These are phyloP conservation scores for Melaleuca alternifolia DNA, from an alignment of 345 rosid species.

Conservation along the genomic window DNA sequence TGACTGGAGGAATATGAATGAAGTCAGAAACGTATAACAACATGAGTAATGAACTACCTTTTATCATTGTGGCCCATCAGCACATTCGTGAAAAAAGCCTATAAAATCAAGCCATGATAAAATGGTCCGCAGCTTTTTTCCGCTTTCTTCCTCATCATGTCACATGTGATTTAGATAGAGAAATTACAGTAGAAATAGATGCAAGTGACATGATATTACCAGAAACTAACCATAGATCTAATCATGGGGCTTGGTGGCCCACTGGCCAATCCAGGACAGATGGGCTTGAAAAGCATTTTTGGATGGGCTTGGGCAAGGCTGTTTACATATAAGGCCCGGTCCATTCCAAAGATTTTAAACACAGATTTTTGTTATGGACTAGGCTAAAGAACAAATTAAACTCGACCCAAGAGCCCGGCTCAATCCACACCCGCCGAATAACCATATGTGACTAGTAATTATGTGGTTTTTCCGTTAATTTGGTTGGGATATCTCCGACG, in stretches of 20 bases:
- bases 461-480: neutral
- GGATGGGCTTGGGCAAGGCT: neutral
- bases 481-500: neutral
- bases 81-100: neutral
- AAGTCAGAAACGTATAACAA: neutral
- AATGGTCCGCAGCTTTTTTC: neutral
- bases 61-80: neutral
- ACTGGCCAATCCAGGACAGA: neutral
- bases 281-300: neutral
- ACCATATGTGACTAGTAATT: neutral
- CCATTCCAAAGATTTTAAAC: neutral
- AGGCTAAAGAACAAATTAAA: neutral
- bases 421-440: neutral
- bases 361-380: neutral
- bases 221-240: neutral
- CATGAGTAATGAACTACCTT: neutral
- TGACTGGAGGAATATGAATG: neutral
- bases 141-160: neutral
- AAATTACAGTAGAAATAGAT: neutral
- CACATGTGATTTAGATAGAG: neutral
- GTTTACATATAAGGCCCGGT: neutral
- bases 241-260: neutral
- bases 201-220: neutral
- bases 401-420: neutral
- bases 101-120: neutral